phyloP scores from a whole-genome alignment of 768 basidiomycete species.

The Russula sp. region DNA sequence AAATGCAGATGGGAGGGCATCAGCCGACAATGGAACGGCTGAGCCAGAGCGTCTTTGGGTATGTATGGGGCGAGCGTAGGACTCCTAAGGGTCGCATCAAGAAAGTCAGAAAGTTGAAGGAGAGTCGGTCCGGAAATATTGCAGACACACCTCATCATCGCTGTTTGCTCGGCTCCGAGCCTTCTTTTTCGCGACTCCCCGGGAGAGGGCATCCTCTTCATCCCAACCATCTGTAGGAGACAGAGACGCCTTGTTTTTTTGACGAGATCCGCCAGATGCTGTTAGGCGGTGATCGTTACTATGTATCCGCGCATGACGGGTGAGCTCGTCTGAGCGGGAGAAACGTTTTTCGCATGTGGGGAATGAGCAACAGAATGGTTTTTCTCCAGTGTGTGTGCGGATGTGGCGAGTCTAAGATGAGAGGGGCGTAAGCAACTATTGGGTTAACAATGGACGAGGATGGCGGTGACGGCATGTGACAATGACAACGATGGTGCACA shows the following conservation, averaged over 20 bases:
- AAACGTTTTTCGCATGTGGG: conserved; percentile 98
- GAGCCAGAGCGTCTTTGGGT: not conserved
- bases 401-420: conserved; percentile 83
- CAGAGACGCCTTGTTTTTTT: conserved; percentile 5
- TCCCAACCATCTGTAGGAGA: conserved; percentile 18
- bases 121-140: not conserved
- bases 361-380: conserved; percentile 88
- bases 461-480: not conserved
- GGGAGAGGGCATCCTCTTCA: conserved; percentile 13
- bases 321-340: conserved; percentile 96
- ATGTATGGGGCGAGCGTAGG: conserved; percentile 32
- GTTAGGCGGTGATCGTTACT: conserved; percentile 43
- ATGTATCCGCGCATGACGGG: conserved; percentile 92
- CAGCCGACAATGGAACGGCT: conserved; percentile 24
- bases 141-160: conserved; percentile 70
- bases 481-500: not conserved
- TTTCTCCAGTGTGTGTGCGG: conserved; percentile 97
- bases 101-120: conserved; percentile 8
- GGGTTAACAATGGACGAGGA: not conserved
- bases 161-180: conserved; percentile 71
- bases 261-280: not conserved
- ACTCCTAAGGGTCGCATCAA: conserved; percentile 26
- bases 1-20: conserved; percentile 30
- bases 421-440: conserved; percentile 4
- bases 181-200: conserved; percentile 33